These are phyloP conservation scores for Immersiella caudata DNA, from an alignment of 495 filamentous ascomycete genomes.

Conservation along the genomic window DNA sequence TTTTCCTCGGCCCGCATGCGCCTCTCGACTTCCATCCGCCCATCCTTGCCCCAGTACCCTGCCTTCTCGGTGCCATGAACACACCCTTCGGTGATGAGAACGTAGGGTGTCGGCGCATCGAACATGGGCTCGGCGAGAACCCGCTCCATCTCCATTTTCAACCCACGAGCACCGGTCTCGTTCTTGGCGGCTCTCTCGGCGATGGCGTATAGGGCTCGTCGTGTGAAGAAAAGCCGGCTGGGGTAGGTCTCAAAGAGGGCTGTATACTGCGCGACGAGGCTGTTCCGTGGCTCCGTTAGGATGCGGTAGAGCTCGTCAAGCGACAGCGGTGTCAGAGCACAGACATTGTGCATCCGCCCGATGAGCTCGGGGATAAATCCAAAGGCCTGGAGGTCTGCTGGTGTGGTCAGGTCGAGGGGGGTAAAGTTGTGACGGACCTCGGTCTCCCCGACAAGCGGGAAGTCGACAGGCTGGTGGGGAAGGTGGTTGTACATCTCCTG, in stretches of 20 bases:
- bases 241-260: constrained; percentile 81
- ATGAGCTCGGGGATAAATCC: constrained; percentile 95
- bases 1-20: constrained; percentile 59
- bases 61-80: constrained; percentile 64
- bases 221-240: constrained; percentile 83
- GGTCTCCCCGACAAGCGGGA: constrained; percentile 23
- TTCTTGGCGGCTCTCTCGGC: constrained; percentile 72
- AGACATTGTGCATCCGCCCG: constrained; percentile 85
- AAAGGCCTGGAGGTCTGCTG: constrained; percentile 83
- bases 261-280: constrained; percentile 80
- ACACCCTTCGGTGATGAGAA: constrained; percentile 76
- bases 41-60: constrained; percentile 54
- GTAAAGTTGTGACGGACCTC: constrained; percentile 56
- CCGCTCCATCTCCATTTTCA: constrained; percentile 88
- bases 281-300: constrained; percentile 89
- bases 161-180: constrained; percentile 83
- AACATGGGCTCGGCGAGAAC: constrained; percentile 90
- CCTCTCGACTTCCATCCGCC: constrained; percentile 56
- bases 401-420: constrained; percentile 77
- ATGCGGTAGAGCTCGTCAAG: constrained; percentile 79
- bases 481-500: constrained; percentile 46
- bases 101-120: constrained; percentile 68
- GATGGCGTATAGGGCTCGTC: constrained; percentile 73
- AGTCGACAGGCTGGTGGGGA: constrained; percentile 44
- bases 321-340: constrained; percentile 80